A percentile compares a stretch with the other conserved stretches of the same genome.
These are phyloP conservation scores for Yarrowia sp. DNA, from an alignment of 805 yeast genomes.

Conservation along the genomic window DNA sequence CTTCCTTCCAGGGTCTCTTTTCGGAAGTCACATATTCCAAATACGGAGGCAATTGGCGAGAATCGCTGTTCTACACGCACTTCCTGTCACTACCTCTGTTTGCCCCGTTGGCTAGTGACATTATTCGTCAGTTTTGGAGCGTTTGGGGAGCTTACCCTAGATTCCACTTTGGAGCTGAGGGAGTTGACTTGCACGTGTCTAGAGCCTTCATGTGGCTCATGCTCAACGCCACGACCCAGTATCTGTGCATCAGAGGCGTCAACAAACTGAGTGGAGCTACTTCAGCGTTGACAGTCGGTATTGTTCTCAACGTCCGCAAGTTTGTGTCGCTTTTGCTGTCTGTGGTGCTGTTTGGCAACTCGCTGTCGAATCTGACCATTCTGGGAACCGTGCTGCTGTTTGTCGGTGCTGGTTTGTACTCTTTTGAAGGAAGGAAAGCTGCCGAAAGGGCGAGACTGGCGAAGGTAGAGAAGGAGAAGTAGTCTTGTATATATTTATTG, in stretches of 20 bases:
- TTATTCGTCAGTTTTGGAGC: constrained; percentile 48
- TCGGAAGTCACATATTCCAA: constrained; percentile 58
- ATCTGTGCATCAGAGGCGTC: constrained; percentile 71
- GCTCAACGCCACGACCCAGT: constrained; percentile 61
- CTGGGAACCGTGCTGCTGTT: constrained; percentile 63
- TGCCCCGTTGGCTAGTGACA: constrained; percentile 50
- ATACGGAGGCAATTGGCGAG: constrained; percentile 68
- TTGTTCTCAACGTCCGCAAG: constrained; percentile 67
- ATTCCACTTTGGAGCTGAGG: background rate
- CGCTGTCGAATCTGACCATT: constrained; percentile 52
- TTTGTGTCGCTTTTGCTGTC: constrained; percentile 66
- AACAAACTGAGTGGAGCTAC: constrained; percentile 64
- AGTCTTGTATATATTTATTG: constrained; percentile 14
- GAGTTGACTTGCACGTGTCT: constrained; percentile 42
- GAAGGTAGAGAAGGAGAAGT: constrained; percentile 1
- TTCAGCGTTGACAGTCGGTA: constrained; percentile 68
- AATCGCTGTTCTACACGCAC: constrained; percentile 67
- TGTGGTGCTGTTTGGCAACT: constrained; percentile 59
- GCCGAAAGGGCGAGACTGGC: background rate
- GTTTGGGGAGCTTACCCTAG: constrained; percentile 35
- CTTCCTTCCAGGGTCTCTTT: constrained; percentile 65
- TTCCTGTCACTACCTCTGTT: constrained; percentile 63
- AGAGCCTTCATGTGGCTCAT: constrained; percentile 49
- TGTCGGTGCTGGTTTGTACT: constrained; percentile 55
- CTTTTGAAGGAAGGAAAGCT: constrained; percentile 13